Percentiles rank a stretch among this genome's conserved stretches.
phyloP scores from a whole-genome alignment of 352 stramenopile genomes.

The Phytopythium montanum region DNA sequence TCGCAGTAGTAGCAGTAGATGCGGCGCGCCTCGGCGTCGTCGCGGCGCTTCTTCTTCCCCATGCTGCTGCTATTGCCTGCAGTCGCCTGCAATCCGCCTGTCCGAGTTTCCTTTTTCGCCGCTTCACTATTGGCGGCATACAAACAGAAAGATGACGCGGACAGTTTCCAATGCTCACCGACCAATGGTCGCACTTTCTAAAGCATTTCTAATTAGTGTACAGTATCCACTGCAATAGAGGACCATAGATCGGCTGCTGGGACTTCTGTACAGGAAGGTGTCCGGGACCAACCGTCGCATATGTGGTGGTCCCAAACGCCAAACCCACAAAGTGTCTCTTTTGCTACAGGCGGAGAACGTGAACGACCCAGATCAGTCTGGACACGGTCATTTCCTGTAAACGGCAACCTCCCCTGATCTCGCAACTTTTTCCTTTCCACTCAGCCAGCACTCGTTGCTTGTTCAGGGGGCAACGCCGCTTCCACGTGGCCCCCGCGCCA shows the following conservation, averaged over 20 bases:
- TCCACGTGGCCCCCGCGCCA: conserved; percentile 6
- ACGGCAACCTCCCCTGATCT: background rate
- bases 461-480: conserved; percentile 3
- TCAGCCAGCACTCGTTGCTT: background rate
- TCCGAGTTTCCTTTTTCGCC: too few relatives aligned
- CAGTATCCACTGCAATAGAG: background rate
- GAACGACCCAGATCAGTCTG: background rate
- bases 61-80: conserved; percentile 18
- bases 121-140: too few relatives aligned
- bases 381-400: background rate
- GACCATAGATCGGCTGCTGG: background rate
- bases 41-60: conserved; percentile 84
- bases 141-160: too few relatives aligned
- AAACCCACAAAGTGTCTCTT: background rate
- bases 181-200: too few relatives aligned
- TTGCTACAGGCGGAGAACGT: background rate
- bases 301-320: background rate
- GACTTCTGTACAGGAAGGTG: background rate
- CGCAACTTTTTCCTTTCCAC: background rate
- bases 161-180: too few relatives aligned
- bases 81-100: too few relatives aligned
- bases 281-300: background rate
- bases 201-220: background rate
- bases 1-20: conserved; percentile 95
- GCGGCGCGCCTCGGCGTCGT: conserved; percentile 48